Evolutionary conservation across 306 rosid species (phyloP), one percentile per base, ranked within the genome.

Genomic region (Carpinus viminea): DNA sequence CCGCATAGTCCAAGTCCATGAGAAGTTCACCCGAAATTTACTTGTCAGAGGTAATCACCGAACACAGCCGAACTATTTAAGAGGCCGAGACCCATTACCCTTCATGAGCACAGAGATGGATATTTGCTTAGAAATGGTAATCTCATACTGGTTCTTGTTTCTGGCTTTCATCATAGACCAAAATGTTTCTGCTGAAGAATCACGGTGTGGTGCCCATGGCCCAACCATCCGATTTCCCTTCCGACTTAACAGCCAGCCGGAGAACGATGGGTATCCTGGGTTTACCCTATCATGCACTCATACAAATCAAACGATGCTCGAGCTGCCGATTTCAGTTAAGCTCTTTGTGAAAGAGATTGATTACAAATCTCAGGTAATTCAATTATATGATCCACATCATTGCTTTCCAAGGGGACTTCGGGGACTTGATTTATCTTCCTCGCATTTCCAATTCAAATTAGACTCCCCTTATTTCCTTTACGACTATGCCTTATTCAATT

Each of bases 191-290:
- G 4, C n/a, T 18, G 73, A 31, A 2, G 0, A 68, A 16, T 24
- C 54, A 31, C 12, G 34, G 5, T 82, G 86, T 34, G 59, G 77
- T 2, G 12, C 2, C 8, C 6, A 46, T 48, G 80, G 84, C 15
- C 79, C 74, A 0, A 12, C 1, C n/a, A 62, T 86, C 61, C 5
- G 38, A 21, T 81, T 86, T 60, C 90, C 90, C 2, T 86, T 83
- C 66, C 68, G 76, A 47, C 69, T 66, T 3, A 72, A 46, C 12
- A 5, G 46, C 55, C 46, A 3, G 5, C 56, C 28, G 0, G 15
- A 41, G 24, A 21, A 69, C 50, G 43, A 70, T 16, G 76, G 70
- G 54, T 43, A 38, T 70, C 69, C 69, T 24, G 70, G 76, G 4
- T 78, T 70, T 55, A 12, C 24, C 8, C 9, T 78, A 2, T 21